phyloP scores from a whole-genome alignment of 306 rosid species.

The Nissolia schottii region DNA sequence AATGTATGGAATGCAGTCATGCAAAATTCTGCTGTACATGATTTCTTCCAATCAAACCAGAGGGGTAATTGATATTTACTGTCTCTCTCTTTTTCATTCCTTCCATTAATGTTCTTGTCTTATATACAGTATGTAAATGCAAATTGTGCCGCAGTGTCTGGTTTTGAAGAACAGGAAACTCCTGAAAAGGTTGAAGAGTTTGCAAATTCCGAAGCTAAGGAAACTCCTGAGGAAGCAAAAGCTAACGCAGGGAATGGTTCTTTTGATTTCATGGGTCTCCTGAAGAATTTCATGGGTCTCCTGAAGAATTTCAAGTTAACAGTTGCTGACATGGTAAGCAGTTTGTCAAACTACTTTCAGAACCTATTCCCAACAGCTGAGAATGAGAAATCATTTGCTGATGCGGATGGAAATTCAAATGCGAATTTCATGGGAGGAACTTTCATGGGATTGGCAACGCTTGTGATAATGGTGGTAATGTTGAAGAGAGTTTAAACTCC shows the following conservation, averaged over 20 bases:
- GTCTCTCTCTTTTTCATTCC: background rate
- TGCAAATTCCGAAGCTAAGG: constrained; percentile 14
- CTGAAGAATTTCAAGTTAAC: constrained; percentile 40
- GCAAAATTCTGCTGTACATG: constrained; percentile 48
- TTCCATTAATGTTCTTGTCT: background rate
- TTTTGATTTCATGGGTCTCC: background rate
- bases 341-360: constrained; percentile 38
- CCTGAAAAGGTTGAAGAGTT: background rate
- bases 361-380: constrained; percentile 47
- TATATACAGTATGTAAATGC: background rate
- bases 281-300: too few relatives aligned
- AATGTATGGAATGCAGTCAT: constrained; percentile 67
- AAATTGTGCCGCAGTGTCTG: constrained; percentile 28
- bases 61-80: constrained; percentile 20
- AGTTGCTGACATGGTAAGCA: constrained; percentile 40
- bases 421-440: constrained; percentile 31
- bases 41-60: constrained; percentile 45
- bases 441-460: constrained; percentile 63
- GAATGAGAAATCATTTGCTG: constrained; percentile 25
- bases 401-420: constrained; percentile 27
- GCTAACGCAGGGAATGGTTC: background rate
- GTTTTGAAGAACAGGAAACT: background rate
- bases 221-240: background rate
- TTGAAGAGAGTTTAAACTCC: constrained; percentile 51
- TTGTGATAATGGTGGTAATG: constrained; percentile 60